Evolutionary conservation across 179 eudicot genomes (phyloP).

Genomic region (Gypsophila paniculata): DNA sequence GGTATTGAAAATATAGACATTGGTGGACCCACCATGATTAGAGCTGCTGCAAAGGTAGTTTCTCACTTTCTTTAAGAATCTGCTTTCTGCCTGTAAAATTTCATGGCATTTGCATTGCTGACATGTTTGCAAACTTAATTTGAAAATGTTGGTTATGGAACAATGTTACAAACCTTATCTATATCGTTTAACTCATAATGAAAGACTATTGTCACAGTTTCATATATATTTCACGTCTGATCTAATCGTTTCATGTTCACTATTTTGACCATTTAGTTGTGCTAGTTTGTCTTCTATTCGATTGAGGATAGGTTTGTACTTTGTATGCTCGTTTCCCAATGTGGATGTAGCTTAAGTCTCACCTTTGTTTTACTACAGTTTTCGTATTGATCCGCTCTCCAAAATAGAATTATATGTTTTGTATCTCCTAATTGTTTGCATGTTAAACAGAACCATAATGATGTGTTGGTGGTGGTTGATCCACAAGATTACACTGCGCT

Average conservation of each 20-base stretch:
- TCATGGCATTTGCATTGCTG: neutral
- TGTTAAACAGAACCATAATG: conserved; percentile 77
- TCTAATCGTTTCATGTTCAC: neutral
- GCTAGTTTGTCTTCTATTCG: neutral
- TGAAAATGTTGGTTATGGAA: neutral
- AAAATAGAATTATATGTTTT: too few species aligned
- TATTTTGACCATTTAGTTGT: neutral
- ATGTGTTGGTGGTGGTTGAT: conserved; percentile 93
- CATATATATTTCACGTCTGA: neutral
- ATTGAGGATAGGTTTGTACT: neutral
- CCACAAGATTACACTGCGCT: conserved; percentile 73
- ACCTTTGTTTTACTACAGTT: conserved; percentile 7
- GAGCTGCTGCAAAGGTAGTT: conserved; percentile 92
- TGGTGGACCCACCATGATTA: conserved; percentile 96
- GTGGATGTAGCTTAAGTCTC: neutral
- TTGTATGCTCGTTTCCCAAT: too few species aligned
- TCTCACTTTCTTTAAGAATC: neutral
- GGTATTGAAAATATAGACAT: conserved; percentile 96
- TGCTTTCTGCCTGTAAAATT: neutral
- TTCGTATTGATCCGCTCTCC: too few species aligned
- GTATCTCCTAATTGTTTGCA: neutral
- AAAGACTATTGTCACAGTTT: too few species aligned
- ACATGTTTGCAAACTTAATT: neutral
- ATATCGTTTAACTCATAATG: too few species aligned
- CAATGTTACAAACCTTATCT: too few species aligned